phyloP scores from a whole-genome alignment of 1,284 basidiomycete genomes.

The Moesziomyces sp. region DNA sequence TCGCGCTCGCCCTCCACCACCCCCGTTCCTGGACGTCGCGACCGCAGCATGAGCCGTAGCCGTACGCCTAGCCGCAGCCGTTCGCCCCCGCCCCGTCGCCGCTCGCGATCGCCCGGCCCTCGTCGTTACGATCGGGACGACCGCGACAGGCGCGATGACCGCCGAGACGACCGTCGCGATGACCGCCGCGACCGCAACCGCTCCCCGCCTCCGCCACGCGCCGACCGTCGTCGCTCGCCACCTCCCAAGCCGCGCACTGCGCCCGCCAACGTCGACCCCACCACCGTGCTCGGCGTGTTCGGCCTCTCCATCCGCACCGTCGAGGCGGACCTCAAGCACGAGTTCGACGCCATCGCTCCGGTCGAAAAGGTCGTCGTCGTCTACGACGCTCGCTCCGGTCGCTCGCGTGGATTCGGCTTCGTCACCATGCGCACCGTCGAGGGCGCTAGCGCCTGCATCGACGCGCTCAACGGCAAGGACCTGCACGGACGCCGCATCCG shows the following conservation, averaged over 20 bases:
- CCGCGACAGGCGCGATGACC: constrained; percentile 10
- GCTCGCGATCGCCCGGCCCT: constrained; percentile 42
- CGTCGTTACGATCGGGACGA: constrained; percentile 33
- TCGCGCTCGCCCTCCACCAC: constrained; percentile 45
- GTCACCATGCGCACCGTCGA: constrained; percentile 89
- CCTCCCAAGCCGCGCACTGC: constrained; percentile 40
- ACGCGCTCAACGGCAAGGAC: constrained; percentile 92
- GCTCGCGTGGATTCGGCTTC: constrained; percentile 97
- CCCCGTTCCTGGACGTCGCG: constrained; percentile 27
- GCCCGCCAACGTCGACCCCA: constrained; percentile 75
- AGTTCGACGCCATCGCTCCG: constrained; percentile 86
- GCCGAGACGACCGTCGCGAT: constrained; percentile 26
- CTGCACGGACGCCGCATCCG: constrained; percentile 94
- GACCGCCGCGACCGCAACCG: constrained; percentile 28
- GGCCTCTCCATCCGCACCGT: constrained; percentile 93
- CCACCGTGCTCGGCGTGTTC: constrained; percentile 92
- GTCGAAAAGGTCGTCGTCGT: constrained; percentile 94
- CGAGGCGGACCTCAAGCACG: constrained; percentile 92
- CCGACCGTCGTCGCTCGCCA: constrained; percentile 37
- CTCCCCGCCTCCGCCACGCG: constrained; percentile 33
- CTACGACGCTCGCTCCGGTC: constrained; percentile 97
- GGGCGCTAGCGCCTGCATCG: constrained; percentile 86
- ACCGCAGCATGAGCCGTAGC: constrained; percentile 12
- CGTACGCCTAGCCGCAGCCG: constrained; percentile 14
- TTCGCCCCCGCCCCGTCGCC: constrained; percentile 22